Evolutionary conservation across 805 yeast genomes (phyloP).

Genomic region (Teunomyces cretensis): DNA sequence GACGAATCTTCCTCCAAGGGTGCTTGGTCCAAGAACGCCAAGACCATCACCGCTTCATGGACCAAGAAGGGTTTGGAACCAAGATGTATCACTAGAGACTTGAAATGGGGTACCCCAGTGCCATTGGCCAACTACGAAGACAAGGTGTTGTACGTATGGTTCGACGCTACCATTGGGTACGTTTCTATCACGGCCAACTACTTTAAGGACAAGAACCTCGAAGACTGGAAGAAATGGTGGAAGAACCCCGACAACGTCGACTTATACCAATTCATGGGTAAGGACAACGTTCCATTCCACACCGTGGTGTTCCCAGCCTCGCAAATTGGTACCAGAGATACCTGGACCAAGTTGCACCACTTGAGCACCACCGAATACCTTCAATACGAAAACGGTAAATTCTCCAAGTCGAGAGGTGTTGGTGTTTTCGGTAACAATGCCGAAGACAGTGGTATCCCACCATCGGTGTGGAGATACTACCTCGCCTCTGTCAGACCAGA

Average conservation of each 20-base stretch:
- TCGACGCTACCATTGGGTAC: constrained; percentile 97
- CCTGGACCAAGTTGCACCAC: constrained; percentile 91
- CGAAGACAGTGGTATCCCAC: constrained; percentile 82
- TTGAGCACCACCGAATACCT: constrained; percentile 93
- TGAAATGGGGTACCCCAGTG: constrained; percentile 98
- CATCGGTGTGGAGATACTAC: constrained; percentile 98
- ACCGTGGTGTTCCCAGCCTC: constrained; percentile 96
- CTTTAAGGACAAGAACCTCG: constrained; percentile 35
- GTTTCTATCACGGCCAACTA: constrained; percentile 95
- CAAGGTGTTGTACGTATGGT: constrained; percentile 97
- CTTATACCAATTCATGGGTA: constrained; percentile 97
- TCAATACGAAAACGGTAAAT: constrained; percentile 97
- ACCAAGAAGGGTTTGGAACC: constrained; percentile 88
- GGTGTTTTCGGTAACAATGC: constrained; percentile 99
- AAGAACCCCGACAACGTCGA: constrained; percentile 83
- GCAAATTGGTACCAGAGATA: constrained; percentile 81
- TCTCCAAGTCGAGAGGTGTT: constrained; percentile 94
- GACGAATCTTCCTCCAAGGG: constrained; percentile 67
- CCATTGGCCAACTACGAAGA: constrained; percentile 84
- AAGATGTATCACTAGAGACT: constrained; percentile 95
- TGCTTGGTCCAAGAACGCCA: constrained; percentile 89
- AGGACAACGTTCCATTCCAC: constrained; percentile 98
- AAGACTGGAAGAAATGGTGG: constrained; percentile 92
- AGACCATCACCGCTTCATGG: constrained; percentile 90
- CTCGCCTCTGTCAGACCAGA: constrained; percentile 93